Evolutionary conservation across 306 rosid species (phyloP), one percentile per base, ranked within the genome.

Genomic region (Lathyrus oleraceus): DNA sequence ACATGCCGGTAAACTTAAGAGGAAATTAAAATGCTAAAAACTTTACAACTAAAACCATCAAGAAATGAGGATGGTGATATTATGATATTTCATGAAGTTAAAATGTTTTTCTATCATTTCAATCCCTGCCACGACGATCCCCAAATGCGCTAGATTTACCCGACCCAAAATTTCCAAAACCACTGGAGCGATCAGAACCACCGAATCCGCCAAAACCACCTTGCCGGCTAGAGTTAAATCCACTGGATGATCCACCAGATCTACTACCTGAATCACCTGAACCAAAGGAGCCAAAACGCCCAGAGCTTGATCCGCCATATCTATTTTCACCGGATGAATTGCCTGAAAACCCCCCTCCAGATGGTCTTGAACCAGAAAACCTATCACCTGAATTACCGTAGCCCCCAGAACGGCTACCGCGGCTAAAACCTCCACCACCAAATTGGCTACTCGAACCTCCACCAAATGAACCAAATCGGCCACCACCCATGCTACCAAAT

Each of bases 271-370:
- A 79, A 38, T 81, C 73, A 69, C 83, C 62, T 1, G 75, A 73
- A 61, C 91, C 84, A 51, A 65, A 86, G 21, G 80, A 69, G 53
- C 96, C 91, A 61, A 42, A 61, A n/a, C 85, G 80, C 20, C 80
- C 81, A 35, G 84, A 36, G 73, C 78, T 75, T 47, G 84, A 9
- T 56, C 87, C 87, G 71, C 76, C 76, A 72, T 17, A 76, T 44
- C 81, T 73, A 57, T 49, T 43, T 44, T 69, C 76, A 61, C 73
- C 74, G 21, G 75, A 73, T 51, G 81, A 77, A 40, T 58, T 66
- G 30, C 82, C 75, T 49, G 63, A 64, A 27, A 65, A 74, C 0
- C 80, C 83, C 0, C 80, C 83, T 42, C 89, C 83, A 16, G 86
- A 76, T 61, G 62, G 82, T 11, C 84, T 77, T 5, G 66, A 74